Base-by-base conservation (phyloP, 495 filamentous ascomycete genomes). In the Haplographium delicatum region DNA sequence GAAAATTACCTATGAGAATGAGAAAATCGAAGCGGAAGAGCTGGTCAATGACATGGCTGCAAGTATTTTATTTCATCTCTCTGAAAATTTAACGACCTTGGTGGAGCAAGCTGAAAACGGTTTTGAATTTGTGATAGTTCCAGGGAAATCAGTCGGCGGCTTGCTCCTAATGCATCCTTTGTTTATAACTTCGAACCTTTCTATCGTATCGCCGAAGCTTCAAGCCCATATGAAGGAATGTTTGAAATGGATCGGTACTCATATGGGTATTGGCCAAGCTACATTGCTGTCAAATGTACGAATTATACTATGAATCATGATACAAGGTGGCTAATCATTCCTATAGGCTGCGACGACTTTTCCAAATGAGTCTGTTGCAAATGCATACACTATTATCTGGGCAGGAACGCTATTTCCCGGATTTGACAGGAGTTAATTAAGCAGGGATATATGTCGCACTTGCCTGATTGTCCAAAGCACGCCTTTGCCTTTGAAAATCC, bases 181-280 rank as follows among this genome's bases (percentile, higher is more conserved):
- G 25, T 43, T 22, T 43, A 43, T 19, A 22, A 22, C 25, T 22
- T 43, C 40, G 40, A 43, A 43, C 8, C 9, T 43, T 15, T 43
- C 40, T 22, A 22, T 43, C 16, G 40, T 43, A 15, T 15, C 20
- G 20, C 40, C 40, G 40, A 22, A 9, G 40, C 40, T 43, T 8
- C 20, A 43, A 22, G 40, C 4, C 40, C 25, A 43, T 24, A 8
- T 43, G 40, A 43, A 25, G 9, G 40, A 43, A 15, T 43, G 40
- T 43, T 22, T 43, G 40, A 22, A 15, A 22, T 43, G 40, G 40
- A 24, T 43, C 25, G 40, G 40, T 22, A 15, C 16, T 15, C 20
- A 43, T 43, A 43, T 43, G 40, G 40, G 40, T 22, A 43, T 43
- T 22, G 40, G 16, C 25, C 40, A 43, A 43, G 40, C 40, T 43